phyloP scores from a whole-genome alignment of 228 moss, liverwort and hornwort genomes.

The Sphagnum fallax region DNA sequence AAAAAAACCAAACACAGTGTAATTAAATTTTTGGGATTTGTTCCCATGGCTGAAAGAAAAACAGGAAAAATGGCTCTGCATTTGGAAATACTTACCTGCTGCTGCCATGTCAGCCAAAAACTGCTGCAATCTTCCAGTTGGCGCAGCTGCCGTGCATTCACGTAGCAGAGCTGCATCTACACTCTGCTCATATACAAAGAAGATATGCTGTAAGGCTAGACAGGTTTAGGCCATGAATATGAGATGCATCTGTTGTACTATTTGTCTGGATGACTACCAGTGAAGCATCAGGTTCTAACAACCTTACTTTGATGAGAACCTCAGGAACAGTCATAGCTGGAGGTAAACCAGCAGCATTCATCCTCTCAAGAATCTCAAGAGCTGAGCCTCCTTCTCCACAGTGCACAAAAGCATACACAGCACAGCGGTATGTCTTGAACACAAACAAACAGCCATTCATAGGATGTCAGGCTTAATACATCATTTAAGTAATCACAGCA shows the following conservation, averaged over 20 bases:
- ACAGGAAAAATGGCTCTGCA: too few relatives aligned
- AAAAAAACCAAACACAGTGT: too few relatives aligned
- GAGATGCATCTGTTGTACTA: neutral
- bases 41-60: too few relatives aligned
- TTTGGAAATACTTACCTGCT: constrained; percentile 24
- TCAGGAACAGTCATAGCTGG: constrained; percentile 56
- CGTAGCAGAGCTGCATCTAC: constrained; percentile 61
- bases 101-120: constrained; percentile 50
- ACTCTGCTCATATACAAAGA: constrained; percentile 20
- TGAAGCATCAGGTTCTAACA: neutral
- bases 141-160: constrained; percentile 55
- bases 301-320: constrained; percentile 49
- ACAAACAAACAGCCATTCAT: constrained; percentile 5
- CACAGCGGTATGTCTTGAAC: constrained; percentile 44
- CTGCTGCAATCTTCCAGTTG: constrained; percentile 38
- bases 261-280: neutral
- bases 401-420: constrained; percentile 51
- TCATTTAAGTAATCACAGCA: neutral
- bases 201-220: neutral
- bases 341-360: constrained; percentile 47
- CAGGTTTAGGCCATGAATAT: neutral
- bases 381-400: constrained; percentile 65
- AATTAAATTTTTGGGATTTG: too few relatives aligned
- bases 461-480: neutral
- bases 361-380: constrained; percentile 48